Conservation (phyloP, 352 stramenopile species). For the Globisporangium nodosum region DNA sequence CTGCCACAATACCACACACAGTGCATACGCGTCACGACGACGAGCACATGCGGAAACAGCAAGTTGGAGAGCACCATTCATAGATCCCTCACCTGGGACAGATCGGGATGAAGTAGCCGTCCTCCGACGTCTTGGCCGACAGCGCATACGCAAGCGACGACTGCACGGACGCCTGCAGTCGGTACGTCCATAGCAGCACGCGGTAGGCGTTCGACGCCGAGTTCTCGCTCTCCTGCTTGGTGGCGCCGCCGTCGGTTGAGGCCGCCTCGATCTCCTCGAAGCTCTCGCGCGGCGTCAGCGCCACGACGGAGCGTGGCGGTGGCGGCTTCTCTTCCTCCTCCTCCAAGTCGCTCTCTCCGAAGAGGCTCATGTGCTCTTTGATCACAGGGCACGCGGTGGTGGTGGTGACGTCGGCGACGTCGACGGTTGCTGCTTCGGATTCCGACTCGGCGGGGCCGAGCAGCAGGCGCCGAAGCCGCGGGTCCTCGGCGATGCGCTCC, state of each 20-base stretch:
- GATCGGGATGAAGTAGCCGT: slow-evolving; percentile 79
- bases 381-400: not conserved
- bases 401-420: not conserved
- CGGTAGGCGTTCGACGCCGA: slow-evolving; percentile 58
- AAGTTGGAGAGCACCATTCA: too few relatives aligned
- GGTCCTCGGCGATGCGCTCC: slow-evolving; percentile 80
- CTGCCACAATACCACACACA: slow-evolving; percentile 22
- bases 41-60: not conserved
- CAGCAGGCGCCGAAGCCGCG: slow-evolving; percentile 61
- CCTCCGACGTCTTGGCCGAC: slow-evolving; percentile 75
- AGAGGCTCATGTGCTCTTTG: slow-evolving; percentile 12
- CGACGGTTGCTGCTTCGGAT: not conserved
- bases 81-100: slow-evolving; percentile 42
- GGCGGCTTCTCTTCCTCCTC: slow-evolving; percentile 30
- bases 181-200: slow-evolving; percentile 76
- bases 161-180: slow-evolving; percentile 70
- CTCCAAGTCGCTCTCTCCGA: slow-evolving; percentile 19
- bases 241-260: slow-evolving; percentile 33
- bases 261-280: slow-evolving; percentile 68
- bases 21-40: not conserved
- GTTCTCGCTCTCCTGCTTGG: slow-evolving; percentile 78
- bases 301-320: slow-evolving; percentile 1
- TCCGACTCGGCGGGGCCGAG: slow-evolving; percentile 23
- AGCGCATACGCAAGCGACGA: slow-evolving; percentile 67
- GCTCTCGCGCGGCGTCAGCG: slow-evolving; percentile 37